These are phyloP conservation scores for Pseudocercospora fijiensis DNA, from an alignment of 2,329 filamentous ascomycete genomes.

Conservation along the genomic window DNA sequence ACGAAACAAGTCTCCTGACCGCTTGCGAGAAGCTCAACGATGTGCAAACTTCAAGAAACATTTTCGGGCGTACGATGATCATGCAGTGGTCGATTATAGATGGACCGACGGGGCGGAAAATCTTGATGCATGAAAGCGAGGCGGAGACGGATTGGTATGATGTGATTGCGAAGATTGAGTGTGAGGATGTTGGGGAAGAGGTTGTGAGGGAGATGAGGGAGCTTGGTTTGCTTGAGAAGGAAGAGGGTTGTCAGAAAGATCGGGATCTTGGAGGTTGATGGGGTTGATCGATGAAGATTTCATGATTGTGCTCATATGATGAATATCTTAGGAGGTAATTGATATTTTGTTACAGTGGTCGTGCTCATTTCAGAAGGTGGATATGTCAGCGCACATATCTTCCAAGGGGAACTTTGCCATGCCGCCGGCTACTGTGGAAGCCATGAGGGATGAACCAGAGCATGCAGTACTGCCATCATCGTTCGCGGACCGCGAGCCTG, in stretches of 20 bases:
- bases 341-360: no score
- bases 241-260: no score
- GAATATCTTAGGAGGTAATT: background rate
- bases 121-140: background rate
- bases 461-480: background rate
- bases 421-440: background rate
- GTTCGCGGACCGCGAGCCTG: background rate
- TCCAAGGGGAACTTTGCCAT: background rate
- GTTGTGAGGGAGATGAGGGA: background rate
- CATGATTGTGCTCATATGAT: background rate
- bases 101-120: background rate
- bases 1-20: background rate
- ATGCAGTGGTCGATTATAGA: background rate
- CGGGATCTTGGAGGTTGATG: background rate
- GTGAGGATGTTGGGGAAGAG: background rate
- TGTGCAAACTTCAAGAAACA: background rate
- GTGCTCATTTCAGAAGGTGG: background rate
- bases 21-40: background rate
- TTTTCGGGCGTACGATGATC: background rate
- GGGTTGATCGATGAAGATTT: no score
- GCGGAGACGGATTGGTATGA: background rate
- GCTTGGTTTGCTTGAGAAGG: background rate
- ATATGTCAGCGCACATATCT: background rate
- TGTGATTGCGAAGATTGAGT: background rate
- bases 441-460: background rate